Evolutionary conservation across 2,329 filamentous ascomycete genomes (phyloP), one percentile per base, ranked within the genome.

Genomic region (Alternaria sp.): DNA sequence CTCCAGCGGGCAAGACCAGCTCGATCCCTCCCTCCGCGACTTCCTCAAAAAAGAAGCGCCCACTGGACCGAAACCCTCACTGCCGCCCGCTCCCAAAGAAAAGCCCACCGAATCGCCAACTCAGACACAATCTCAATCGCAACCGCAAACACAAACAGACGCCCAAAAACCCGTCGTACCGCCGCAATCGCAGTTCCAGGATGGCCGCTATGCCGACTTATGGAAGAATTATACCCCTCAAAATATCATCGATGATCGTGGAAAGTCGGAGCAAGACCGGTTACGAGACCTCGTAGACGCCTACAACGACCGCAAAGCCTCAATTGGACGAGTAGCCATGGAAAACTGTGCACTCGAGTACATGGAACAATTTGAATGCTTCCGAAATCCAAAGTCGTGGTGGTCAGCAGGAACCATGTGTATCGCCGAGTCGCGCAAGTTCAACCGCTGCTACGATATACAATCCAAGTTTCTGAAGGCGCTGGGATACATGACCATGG

Each of bases 281-380:
- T 85, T 96, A 66, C 85, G 87, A 76, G 88, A 92, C 75, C 89
- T 98, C 57, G 83, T 97, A 52, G 90, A 94, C 54, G 89, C 88
- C 7, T 96, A 90, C 85, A 96, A 97, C 78, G 88, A 92, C 74
- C 89, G 93, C 63, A 92, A 91, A 75, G 86, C 87, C 34, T 86
- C 88, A 56, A 91, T 98, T 63, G 92, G 91, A 30, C 85, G 86
- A 42, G 91, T 93, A 1, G 94, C 94, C 9, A 84, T 97, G 73
- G 95, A 99, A 81, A 99, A 98, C 78, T 99, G 95, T 79, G 90
- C 93, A 1, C 79, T 94, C 62, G 92, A 96, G 76, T 93, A 97
- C 81, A 85, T 92, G 75, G 89, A 90, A 59, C 90, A 96, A 83
- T 88, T 89, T 61, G 85, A 90, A 48, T 99, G 95, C 83, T 95